These are phyloP conservation scores for Kodamaea kakaduensis DNA, from an alignment of 805 yeast species.

Conservation along the genomic window DNA sequence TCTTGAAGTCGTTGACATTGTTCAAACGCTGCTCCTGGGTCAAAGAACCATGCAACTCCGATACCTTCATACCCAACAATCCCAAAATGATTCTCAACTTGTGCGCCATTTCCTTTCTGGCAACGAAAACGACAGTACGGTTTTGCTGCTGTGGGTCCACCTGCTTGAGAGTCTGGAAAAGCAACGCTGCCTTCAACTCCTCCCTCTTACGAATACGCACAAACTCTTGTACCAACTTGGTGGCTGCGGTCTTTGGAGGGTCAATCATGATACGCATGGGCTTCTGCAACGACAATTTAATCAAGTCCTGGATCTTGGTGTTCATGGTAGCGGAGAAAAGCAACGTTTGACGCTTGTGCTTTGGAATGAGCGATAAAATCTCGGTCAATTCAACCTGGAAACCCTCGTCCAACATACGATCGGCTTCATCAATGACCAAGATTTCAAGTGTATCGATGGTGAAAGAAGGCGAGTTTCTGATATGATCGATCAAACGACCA, in stretches of 20 bases:
- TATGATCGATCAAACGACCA: constrained; percentile 96
- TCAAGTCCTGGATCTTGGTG: constrained; percentile 80
- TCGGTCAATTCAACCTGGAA: constrained; percentile 93
- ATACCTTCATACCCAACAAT: constrained; percentile 68
- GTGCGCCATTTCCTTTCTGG: constrained; percentile 90
- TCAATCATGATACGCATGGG: constrained; percentile 96
- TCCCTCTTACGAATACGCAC: constrained; percentile 93
- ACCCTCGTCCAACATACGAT: constrained; percentile 98
- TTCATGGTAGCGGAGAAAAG: constrained; percentile 98
- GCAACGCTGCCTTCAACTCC: constrained; percentile 72
- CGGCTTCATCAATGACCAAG: constrained; percentile 94
- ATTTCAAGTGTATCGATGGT: constrained; percentile 89
- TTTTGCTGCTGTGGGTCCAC: constrained; percentile 59
- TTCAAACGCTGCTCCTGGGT: constrained; percentile 90
- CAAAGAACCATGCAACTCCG: constrained; percentile 79
- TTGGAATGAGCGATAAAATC: constrained; percentile 79
- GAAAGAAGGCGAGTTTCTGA: constrained; percentile 91
- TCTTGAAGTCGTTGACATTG: constrained; percentile 78
- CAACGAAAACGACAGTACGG: constrained; percentile 84
- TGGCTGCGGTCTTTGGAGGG: constrained; percentile 92
- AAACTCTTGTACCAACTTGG: constrained; percentile 88
- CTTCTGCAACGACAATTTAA: constrained; percentile 79
- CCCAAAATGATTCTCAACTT: constrained; percentile 73
- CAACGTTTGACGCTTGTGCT: constrained; percentile 83
- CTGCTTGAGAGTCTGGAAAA: constrained; percentile 65